Evolutionary conservation across 164 flowering plant genomes (phyloP), one percentile per base, ranked within the genome.

Genomic region (Liquidambar formosana): DNA sequence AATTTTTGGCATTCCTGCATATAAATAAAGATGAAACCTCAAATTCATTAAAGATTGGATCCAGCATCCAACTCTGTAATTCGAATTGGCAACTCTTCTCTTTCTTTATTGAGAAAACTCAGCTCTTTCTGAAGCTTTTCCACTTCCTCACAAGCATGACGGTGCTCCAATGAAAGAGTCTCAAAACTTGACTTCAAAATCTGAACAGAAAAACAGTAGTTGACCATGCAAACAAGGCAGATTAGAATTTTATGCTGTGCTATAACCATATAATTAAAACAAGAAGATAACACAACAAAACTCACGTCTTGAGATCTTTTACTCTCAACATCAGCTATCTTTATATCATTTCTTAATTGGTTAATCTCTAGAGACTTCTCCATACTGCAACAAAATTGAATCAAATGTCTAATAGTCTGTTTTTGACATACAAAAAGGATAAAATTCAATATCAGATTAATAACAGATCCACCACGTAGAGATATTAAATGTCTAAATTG

Each of bases 311-410:
- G 80, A 69, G 75, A 64, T 58, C 61, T 64, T 67, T 65, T 69
- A 57, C 66, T 78, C 70, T 66, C 77, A 26, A 45, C 67, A 67
- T 72, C 80, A 48, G 70, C 73, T 56, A 25, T 57, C 70, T 73
- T 58, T 21, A 80, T 64, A 10, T 73, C 80, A 57, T 81, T 53
- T 67, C 56, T 80, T 46, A 85, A 71, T 67, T 57, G 71, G 70
- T 86, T 86, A 77, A 87, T 79, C 70, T 85, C 89, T 5, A 68
- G 47, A 63, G 78, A 73, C 70, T 80, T 91, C 65, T 85, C 83
- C 71, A 33, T 38, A 67, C 94, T 89, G 87, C 72, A 78, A 19
- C 19, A 77, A 9, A 19, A 65, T 14, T 38, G 10, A 52, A 45
- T 11, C 26, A 15, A 62, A 41, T 33, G n/a, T 28, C 59, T 14